Evolutionary conservation across 352 stramenopile species (phyloP).

Genomic region (Phytophthora pseudosyringae): DNA sequence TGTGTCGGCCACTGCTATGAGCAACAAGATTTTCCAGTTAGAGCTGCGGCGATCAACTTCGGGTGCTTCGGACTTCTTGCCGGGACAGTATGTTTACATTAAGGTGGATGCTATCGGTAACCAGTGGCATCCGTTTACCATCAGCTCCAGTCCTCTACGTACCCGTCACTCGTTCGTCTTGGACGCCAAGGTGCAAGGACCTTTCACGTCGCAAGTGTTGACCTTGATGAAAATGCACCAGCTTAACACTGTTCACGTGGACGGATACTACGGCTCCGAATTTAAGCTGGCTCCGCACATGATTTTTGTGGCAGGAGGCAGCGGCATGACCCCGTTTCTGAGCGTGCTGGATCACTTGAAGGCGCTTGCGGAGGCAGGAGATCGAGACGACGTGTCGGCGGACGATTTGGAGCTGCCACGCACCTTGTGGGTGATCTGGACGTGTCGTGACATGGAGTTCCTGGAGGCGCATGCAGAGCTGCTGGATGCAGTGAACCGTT

Average conservation of each 20-base stretch:
- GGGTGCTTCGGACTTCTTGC: slow-evolving; percentile 39
- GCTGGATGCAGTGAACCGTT: slow-evolving; percentile 50
- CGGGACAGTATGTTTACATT: slow-evolving; percentile 80
- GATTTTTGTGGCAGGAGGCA: slow-evolving; percentile 74
- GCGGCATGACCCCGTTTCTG: slow-evolving; percentile 78
- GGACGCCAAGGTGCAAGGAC: slow-evolving; percentile 67
- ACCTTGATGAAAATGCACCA: slow-evolving; percentile 50
- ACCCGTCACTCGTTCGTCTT: slow-evolving; percentile 52
- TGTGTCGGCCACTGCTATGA: slow-evolving; percentile 44
- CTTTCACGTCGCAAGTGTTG: slow-evolving; percentile 61
- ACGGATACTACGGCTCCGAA: slow-evolving; percentile 75
- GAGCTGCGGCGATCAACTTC: slow-evolving; percentile 51
- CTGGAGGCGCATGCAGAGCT: slow-evolving; percentile 50
- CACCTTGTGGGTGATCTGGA: slow-evolving; percentile 63
- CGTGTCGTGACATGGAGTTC: slow-evolving; percentile 54
- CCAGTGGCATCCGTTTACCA: slow-evolving; percentile 80
- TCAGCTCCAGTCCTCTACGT: slow-evolving; percentile 67
- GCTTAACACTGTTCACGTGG: slow-evolving; percentile 55
- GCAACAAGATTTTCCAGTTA: slow-evolving; percentile 61
- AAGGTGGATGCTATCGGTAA: slow-evolving; percentile 59
- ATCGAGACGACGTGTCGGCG: slow-evolving; percentile 17
- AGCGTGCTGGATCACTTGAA: slow-evolving; percentile 65
- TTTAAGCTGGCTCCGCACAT: slow-evolving; percentile 60
- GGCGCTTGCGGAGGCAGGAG: slow-evolving; percentile 33
- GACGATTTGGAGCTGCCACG: slow-evolving; percentile 39